Evolutionary conservation across 2,329 filamentous ascomycete genomes (phyloP).

Genomic region (Aspergillus sp.): DNA sequence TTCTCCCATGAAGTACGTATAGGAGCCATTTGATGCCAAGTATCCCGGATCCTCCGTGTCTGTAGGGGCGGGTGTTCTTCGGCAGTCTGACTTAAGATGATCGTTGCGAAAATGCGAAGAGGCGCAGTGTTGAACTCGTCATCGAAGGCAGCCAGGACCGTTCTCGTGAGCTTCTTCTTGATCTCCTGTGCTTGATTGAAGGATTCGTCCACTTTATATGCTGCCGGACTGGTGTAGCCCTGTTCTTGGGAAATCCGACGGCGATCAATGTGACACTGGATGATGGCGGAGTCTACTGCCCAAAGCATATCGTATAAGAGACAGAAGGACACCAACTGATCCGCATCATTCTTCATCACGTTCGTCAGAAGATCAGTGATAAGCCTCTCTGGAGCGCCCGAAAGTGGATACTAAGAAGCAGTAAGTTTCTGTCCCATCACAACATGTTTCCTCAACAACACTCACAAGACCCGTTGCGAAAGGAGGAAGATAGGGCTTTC

Average conservation of each 20-base stretch:
- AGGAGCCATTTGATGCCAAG: constrained; percentile 18
- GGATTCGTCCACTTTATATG: constrained; percentile 20
- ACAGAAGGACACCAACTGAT: constrained; percentile 36
- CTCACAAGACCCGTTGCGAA: constrained; percentile 34
- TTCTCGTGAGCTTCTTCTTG: constrained; percentile 22
- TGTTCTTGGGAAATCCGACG: constrained; percentile 26
- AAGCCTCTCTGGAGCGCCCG: constrained; percentile 28
- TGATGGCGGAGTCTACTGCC: constrained; percentile 37
- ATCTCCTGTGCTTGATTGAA: constrained; percentile 21
- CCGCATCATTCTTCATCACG: constrained; percentile 19
- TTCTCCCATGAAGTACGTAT: constrained; percentile 21
- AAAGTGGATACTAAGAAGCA: constrained; percentile 33
- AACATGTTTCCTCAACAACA: not conserved
- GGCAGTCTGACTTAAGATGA: constrained; percentile 22
- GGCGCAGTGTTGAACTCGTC: constrained; percentile 22
- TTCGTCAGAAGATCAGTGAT: constrained; percentile 23
- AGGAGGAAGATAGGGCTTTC: constrained; percentile 29
- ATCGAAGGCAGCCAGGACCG: constrained; percentile 25
- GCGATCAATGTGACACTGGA: constrained; percentile 39
- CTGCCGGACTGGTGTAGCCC: constrained; percentile 17
- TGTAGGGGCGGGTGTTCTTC: constrained; percentile 21
- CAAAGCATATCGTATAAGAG: constrained; percentile 37
- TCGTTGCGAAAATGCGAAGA: constrained; percentile 23
- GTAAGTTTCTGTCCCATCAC: constrained; percentile 9
- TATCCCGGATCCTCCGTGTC: constrained; percentile 23